Conservation (phyloP, 2,329 filamentous ascomycete species). For the Cladosporium phlei region DNA sequence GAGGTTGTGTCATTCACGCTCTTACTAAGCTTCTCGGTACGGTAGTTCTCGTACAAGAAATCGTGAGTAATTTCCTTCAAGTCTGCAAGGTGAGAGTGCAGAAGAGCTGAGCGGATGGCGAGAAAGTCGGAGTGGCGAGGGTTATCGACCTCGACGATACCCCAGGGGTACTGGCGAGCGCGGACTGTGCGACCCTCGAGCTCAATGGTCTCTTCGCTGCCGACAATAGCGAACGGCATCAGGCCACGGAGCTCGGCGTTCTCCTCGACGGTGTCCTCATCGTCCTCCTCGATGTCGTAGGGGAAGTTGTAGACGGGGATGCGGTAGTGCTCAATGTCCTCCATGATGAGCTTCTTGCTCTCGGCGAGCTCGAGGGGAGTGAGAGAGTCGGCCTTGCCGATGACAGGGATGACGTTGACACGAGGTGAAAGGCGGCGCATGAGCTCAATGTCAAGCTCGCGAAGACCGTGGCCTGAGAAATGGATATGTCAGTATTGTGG, state of each 20-base stretch:
- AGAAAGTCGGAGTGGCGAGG: slow-evolving; percentile 98
- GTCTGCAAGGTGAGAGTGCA: slow-evolving; percentile 96
- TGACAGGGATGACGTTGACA: slow-evolving; percentile 98
- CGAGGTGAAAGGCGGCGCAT: slow-evolving; percentile 98
- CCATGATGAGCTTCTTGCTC: slow-evolving; percentile 99
- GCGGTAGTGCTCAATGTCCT: slow-evolving; percentile 99
- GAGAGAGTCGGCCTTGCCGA: slow-evolving; percentile 95
- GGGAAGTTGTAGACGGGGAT: slow-evolving; percentile 99
- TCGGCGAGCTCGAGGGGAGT: slow-evolving; percentile 95
- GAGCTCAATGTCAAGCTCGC: slow-evolving; percentile 97
- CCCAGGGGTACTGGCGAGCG: slow-evolving; percentile 97
- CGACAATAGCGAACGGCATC: slow-evolving; percentile 99
- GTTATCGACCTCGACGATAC: slow-evolving; percentile 98
- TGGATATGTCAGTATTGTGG: slow-evolving; percentile 1
- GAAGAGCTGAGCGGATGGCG: slow-evolving; percentile 88
- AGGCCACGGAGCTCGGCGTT: slow-evolving; percentile 94
- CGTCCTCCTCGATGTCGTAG: slow-evolving; percentile 98
- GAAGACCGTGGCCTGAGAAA: slow-evolving; percentile 58
- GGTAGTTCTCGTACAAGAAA: slow-evolving; percentile 99
- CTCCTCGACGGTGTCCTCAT: slow-evolving; percentile 98
- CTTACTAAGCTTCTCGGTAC: slow-evolving; percentile 99
- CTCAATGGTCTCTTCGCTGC: slow-evolving; percentile 91
- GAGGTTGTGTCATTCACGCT: slow-evolving; percentile 72
- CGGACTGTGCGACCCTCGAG: slow-evolving; percentile 88
- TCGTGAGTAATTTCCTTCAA: slow-evolving; percentile 99